Percentiles rank a stretch among this genome's conserved stretches.
Evolutionary conservation across 768 basidiomycete genomes (phyloP).

Genomic region (Chlorophyllum brunneum): DNA sequence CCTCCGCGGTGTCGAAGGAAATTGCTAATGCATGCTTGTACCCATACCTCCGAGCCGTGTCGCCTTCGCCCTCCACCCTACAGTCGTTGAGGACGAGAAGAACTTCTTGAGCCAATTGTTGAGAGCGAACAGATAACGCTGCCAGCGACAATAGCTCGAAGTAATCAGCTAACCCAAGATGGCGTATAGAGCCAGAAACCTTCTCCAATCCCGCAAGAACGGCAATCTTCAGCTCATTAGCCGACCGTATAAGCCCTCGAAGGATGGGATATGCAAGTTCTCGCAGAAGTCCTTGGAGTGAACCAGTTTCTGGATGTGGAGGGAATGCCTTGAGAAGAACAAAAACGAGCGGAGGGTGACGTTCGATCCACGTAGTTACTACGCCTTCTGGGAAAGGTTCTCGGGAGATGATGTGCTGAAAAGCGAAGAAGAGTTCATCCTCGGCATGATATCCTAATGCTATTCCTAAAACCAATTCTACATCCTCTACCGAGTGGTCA

Average conservation of each 20-base stretch:
- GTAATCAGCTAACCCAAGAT: slow-evolving; percentile 42
- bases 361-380: slow-evolving; percentile 41
- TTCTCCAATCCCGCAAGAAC: slow-evolving; percentile 59
- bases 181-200: slow-evolving; percentile 29
- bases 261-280: slow-evolving; percentile 32
- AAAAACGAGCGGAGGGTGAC: slow-evolving; percentile 51
- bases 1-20: slow-evolving; percentile 61
- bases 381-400: slow-evolving; percentile 25
- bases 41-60: slow-evolving; percentile 29
- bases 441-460: slow-evolving; percentile 50
- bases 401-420: slow-evolving; percentile 33
- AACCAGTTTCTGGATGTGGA: slow-evolving; percentile 31
- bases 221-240: slow-evolving; percentile 51
- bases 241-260: slow-evolving; percentile 47
- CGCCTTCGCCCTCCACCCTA: slow-evolving; percentile 17
- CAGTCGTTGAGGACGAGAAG: slow-evolving; percentile 52
- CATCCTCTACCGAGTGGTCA: slow-evolving; percentile 22
- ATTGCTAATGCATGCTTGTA: slow-evolving; percentile 55
- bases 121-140: slow-evolving; percentile 47
- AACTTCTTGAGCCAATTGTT: slow-evolving; percentile 52
- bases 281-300: slow-evolving; percentile 26
- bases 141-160: slow-evolving; percentile 50
- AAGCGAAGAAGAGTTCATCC: slow-evolving; percentile 49
- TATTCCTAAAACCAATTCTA: slow-evolving; percentile 35
- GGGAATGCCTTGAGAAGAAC: slow-evolving; percentile 45